Evolutionary conservation across 139 green algal genomes (phyloP), one percentile per base, ranked within the genome.

Genomic region (Tetraselmis striata): DNA sequence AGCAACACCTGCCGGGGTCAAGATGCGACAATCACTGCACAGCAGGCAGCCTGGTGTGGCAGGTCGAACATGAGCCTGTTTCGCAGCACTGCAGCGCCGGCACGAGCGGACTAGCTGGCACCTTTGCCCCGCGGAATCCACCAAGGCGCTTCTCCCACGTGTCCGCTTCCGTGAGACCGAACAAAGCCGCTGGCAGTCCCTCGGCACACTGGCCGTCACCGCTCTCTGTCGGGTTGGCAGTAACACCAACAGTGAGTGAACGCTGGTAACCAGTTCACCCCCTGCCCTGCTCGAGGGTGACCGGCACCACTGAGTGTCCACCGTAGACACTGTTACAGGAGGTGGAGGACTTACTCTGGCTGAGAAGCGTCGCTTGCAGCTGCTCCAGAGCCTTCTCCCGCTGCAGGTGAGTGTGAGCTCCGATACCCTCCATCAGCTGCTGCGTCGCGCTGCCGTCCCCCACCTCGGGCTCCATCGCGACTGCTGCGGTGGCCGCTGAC

Each of bases 71-170:
- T 30, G 78, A 2, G 30, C 11, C n/a, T n/a, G n/a, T n/a, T n/a
- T n/a, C n/a, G n/a, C n/a, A n/a, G n/a, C n/a, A n/a, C n/a, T n/a
- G n/a, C n/a, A 31, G 32, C 30, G 31, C 28, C 1, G 2, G 18
- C 26, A 24, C 2, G 59, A 27, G 29, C 32, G 75, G 18, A 18
- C 45, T 25, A 67, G 5, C 45, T 0, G 77, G 1, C 25, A 92
- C 76, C 77, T 88, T 85, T 0, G 85, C 82, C 25, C 86, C 81
- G n/a, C 82, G 84, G 26, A 93, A 84, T 26, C 86, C 90, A 29
- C 89, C 90, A 27, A 94, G 85, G 27, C 85, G 83, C 2, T 81
- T 29, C 78, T 90, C 86, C 88, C 89, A 92, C 28, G n/a, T 11
- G n/a, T 79, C 76, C 76, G 76, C 45, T 67, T 59, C 58, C 80